A percentile compares a stretch with the other conserved stretches of the same genome.
phyloP scores from a whole-genome alignment of 1,284 basidiomycete species.

The Irpex sp. region DNA sequence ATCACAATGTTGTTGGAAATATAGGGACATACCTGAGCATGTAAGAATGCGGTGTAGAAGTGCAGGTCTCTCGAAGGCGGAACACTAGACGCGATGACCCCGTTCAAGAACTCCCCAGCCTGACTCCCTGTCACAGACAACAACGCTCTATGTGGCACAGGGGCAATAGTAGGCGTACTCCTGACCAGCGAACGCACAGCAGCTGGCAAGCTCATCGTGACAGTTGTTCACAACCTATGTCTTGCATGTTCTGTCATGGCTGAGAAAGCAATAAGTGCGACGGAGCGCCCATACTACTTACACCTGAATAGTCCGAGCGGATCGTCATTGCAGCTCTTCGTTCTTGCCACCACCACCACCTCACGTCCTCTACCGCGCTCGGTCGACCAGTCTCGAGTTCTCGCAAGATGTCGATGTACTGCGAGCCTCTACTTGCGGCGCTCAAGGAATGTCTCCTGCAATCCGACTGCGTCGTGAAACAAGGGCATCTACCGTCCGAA shows the following conservation, averaged over 20 bases:
- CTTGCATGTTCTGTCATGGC: conserved; percentile 1
- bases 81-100: conserved; percentile 70
- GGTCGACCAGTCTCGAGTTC: not conserved
- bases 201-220: conserved; percentile 31
- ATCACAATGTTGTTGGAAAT: conserved; percentile 4
- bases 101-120: conserved; percentile 85
- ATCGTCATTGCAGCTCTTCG: conserved; percentile 12
- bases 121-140: conserved; percentile 82
- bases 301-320: not conserved
- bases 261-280: conserved; percentile 1
- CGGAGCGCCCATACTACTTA: not conserved
- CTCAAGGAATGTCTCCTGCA: conserved; percentile 77
- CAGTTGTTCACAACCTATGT: not conserved
- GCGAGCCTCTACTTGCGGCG: conserved; percentile 67
- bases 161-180: conserved; percentile 56
- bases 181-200: conserved; percentile 43
- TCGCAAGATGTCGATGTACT: conserved; percentile 68
- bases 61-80: conserved; percentile 47
- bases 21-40: conserved; percentile 68
- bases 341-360: conserved; percentile 4
- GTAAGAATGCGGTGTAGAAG: conserved; percentile 80
- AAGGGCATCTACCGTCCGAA: conserved; percentile 69
- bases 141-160: conserved; percentile 60
- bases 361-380: not conserved
- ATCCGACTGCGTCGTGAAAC: conserved; percentile 80